Evolutionary conservation across 2,329 filamentous ascomycete genomes (phyloP).

Genomic region (Aspergillus brasiliensis): DNA sequence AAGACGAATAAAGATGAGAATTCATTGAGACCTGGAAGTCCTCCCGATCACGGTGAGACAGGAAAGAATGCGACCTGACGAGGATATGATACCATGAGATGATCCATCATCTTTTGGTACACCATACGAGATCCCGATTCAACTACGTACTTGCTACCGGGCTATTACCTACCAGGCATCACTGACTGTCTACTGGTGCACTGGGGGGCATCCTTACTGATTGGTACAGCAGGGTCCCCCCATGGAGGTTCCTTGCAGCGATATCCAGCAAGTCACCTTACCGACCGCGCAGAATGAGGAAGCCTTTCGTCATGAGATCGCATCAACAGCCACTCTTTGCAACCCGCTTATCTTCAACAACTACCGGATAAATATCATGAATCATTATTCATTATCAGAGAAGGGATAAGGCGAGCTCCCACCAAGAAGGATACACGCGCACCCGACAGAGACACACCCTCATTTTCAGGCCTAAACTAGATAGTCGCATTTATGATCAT

Average conservation of each 20-base stretch:
- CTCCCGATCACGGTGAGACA: neutral
- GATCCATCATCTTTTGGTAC: conserved; percentile 2
- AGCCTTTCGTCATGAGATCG: neutral
- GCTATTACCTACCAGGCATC: no score
- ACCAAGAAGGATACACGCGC: no score
- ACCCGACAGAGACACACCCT: neutral
- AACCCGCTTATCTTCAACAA: neutral
- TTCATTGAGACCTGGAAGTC: neutral
- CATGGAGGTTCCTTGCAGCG: conserved; percentile 1
- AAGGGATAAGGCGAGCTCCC: neutral
- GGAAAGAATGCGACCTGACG: neutral
- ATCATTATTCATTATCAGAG: neutral
- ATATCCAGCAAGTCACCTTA: neutral
- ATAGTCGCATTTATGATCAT: conserved; percentile 6
- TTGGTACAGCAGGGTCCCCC: neutral
- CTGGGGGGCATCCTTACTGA: neutral
- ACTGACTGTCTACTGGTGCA: neutral
- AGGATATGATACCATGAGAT: conserved; percentile 1
- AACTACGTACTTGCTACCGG: no score
- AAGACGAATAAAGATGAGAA: neutral
- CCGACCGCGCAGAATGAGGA: neutral
- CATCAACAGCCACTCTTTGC: neutral
- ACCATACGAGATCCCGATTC: no score
- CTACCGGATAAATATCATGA: no score
- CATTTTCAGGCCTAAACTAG: neutral